Evolutionary conservation across 2,329 filamentous ascomycete species (phyloP), one percentile per base, ranked within the genome.

Genomic region (Pseudogymnoascus sp.): DNA sequence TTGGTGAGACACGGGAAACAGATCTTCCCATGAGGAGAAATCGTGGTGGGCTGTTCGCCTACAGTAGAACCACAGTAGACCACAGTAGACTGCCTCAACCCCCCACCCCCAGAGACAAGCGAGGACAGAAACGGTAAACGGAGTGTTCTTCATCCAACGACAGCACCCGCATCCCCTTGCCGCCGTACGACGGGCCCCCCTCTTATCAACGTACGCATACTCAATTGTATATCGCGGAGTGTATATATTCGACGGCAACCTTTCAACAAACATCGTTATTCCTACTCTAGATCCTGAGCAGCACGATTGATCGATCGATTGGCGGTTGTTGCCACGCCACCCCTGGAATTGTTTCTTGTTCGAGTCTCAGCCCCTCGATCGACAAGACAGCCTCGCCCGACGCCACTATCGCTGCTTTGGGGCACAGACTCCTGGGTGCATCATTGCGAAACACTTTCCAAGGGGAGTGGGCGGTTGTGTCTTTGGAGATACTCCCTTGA

Each of bases 371-470:
- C 47, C 47, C 47, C 47, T 54, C 47, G 47, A 54, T 54, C 47
- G 47, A 54, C 47, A 10, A 54, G 26, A 54, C 26, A 54, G 26
- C 47, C 47, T 54, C 16, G 47, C 26, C 26, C 8, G 47, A 18
- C 47, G 47, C 47, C 47, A 54, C 47, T 54, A 54, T 54, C 47
- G 47, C 47, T 31, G 26, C 26, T 54, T 54, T 54, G 47, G 47
- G 47, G 23, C 47, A 31, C 47, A 54, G 47, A 54, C 47, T 31
- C 4, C 47, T 54, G 26, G 47, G 11, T 26, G 26, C 23, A 11
- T 54, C 26, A 29, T 54, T 54, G 47, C 47, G 47, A 54, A 54
- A 54, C 47, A 31, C n/a, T 26, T 16, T 29, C 14, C 14, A 54
- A 54, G 26, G 12, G 18, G 40, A n/a, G 14, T 54, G n/a, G 5